Evolutionary conservation across 345 rosid genomes (phyloP).

Genomic region (Rhodamnia rubescens): DNA sequence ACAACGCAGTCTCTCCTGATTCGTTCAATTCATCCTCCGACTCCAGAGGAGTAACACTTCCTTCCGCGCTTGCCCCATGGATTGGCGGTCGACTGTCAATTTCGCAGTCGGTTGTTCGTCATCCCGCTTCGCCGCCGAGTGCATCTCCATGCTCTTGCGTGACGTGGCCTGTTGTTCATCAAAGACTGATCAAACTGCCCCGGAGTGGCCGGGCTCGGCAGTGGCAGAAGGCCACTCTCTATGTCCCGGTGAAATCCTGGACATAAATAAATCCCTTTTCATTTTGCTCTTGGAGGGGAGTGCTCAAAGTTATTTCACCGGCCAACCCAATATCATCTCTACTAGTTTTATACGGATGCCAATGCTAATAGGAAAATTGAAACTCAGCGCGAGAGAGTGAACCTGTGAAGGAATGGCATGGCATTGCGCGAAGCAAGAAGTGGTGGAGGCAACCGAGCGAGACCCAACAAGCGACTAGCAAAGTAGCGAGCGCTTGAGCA

Average conservation of each 20-base stretch:
- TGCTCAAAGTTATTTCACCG: too few species aligned
- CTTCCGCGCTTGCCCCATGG: conserved; percentile 62
- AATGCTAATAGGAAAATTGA: too few species aligned
- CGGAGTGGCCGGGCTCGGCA: conserved; percentile 24
- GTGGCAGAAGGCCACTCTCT: neutral
- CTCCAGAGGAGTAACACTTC: conserved; percentile 33
- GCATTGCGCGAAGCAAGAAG: too few species aligned
- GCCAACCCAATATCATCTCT: too few species aligned
- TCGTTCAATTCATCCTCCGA: conserved; percentile 91
- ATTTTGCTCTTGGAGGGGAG: too few species aligned
- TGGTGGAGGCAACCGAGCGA: neutral
- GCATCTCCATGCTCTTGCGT: conserved; percentile 84
- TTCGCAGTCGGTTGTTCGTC: conserved; percentile 10
- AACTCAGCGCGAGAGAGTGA: too few species aligned
- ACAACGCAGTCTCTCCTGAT: conserved; percentile 80
- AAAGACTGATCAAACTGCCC: conserved; percentile 88
- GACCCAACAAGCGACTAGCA: conserved; percentile 9
- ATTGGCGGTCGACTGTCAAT: conserved; percentile 67
- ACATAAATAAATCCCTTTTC: neutral
- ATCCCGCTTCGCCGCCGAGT: conserved; percentile 78
- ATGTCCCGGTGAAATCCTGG: neutral
- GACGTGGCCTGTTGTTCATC: conserved; percentile 80
- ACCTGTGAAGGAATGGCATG: too few species aligned
- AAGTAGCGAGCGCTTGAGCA: too few species aligned
- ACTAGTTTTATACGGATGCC: too few species aligned